phyloP scores from a whole-genome alignment of 2,329 filamentous ascomycete genomes.

The Amauroascus niger region DNA sequence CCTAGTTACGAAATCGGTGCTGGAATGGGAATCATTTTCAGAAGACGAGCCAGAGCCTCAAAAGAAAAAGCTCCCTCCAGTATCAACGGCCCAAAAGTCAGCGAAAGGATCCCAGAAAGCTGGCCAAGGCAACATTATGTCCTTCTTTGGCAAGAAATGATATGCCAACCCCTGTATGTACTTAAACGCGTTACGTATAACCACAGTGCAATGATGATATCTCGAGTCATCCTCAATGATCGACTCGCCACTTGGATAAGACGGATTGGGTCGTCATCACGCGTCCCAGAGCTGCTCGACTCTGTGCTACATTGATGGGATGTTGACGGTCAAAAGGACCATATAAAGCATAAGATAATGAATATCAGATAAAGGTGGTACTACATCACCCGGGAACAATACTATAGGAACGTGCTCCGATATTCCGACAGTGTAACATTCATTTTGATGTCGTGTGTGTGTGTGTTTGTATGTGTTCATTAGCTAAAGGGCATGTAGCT shows the following conservation, averaged over 20 bases:
- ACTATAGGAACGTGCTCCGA: too few relatives aligned
- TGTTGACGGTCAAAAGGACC: too few relatives aligned
- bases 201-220: not conserved
- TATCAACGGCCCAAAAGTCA: slow-evolving; percentile 41
- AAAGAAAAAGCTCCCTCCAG: slow-evolving; percentile 39
- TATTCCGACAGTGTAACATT: too few relatives aligned
- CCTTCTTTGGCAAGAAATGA: slow-evolving; percentile 73
- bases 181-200: not conserved
- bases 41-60: slow-evolving; percentile 63
- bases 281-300: not conserved
- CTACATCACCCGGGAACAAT: too few relatives aligned
- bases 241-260: not conserved
- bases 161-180: too few relatives aligned
- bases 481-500: too few relatives aligned
- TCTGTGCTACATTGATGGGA: too few relatives aligned
- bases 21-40: slow-evolving; percentile 84
- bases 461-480: too few relatives aligned
- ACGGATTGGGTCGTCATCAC: not conserved
- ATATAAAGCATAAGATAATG: too few relatives aligned
- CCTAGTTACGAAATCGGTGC: slow-evolving; percentile 76
- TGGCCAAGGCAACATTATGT: slow-evolving; percentile 68
- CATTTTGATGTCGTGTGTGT: too few relatives aligned
- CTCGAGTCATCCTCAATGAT: not conserved
- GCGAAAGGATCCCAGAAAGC: slow-evolving; percentile 51
- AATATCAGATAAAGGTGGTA: not conserved